A percentile compares a stretch with the other conserved stretches of the same genome.
phyloP scores from a whole-genome alignment of 805 yeast genomes.

The Teunomyces cretensis region DNA sequence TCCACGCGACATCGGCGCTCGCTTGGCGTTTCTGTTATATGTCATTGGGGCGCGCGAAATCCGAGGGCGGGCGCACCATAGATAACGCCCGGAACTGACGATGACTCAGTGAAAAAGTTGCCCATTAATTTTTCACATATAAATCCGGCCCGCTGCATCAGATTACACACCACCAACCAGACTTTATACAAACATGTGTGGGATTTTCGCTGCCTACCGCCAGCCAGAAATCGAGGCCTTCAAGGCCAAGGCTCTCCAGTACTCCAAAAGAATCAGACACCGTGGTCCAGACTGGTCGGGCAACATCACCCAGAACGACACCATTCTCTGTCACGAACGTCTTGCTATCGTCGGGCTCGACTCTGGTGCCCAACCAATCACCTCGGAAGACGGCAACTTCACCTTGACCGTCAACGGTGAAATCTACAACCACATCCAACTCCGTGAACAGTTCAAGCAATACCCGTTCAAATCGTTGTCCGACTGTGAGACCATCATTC shows the following conservation, averaged over 20 bases:
- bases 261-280: constrained; percentile 92
- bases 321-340: constrained; percentile 92
- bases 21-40: background rate
- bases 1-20: background rate
- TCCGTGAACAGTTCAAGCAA: constrained; percentile 72
- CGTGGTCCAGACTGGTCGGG: constrained; percentile 99
- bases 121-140: constrained; percentile 2
- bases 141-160: background rate
- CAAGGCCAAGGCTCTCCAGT: constrained; percentile 85
- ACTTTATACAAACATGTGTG: constrained; percentile 67
- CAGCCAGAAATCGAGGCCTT: constrained; percentile 77
- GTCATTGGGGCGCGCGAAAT: too few species aligned
- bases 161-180: background rate
- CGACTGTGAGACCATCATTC: constrained; percentile 98
- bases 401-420: constrained; percentile 93
- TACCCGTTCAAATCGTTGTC: constrained; percentile 82
- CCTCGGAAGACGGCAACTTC: constrained; percentile 71
- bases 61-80: background rate
- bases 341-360: constrained; percentile 96
- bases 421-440: constrained; percentile 91
- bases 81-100: constrained; percentile 1
- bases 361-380: constrained; percentile 97
- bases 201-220: constrained; percentile 90
- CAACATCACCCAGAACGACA: constrained; percentile 71
- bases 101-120: constrained; percentile 3